phyloP scores from a whole-genome alignment of 768 basidiomycete genomes.

The Rhizopogon roseolus region DNA sequence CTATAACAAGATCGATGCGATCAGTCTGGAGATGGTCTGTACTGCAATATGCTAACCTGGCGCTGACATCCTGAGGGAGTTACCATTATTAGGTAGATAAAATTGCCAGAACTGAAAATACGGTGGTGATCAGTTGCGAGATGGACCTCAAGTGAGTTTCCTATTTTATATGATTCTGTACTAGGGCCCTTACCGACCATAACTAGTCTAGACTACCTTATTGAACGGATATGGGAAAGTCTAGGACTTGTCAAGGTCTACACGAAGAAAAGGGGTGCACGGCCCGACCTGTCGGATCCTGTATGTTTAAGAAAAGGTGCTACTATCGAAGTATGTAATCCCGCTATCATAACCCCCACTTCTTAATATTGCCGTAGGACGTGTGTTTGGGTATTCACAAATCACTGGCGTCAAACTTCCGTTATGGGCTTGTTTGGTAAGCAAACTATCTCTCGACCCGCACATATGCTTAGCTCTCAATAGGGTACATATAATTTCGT shows the following conservation, averaged over 20 bases:
- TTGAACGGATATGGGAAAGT: slow-evolving; percentile 76
- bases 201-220: slow-evolving; percentile 62
- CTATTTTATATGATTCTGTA: background rate
- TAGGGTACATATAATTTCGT: slow-evolving; percentile 4
- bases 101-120: slow-evolving; percentile 73
- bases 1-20: slow-evolving; percentile 94
- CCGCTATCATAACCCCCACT: background rate
- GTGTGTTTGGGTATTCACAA: slow-evolving; percentile 94
- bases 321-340: slow-evolving; percentile 69
- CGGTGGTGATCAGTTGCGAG: slow-evolving; percentile 96
- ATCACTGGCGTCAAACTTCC: slow-evolving; percentile 85
- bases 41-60: background rate
- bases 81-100: slow-evolving; percentile 51
- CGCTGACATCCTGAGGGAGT: background rate
- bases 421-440: slow-evolving; percentile 91
- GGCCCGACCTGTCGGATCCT: slow-evolving; percentile 89
- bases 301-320: slow-evolving; percentile 88
- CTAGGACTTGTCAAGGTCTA: slow-evolving; percentile 87
- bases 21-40: slow-evolving; percentile 63
- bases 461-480: background rate
- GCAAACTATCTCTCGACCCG: slow-evolving; percentile 16
- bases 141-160: slow-evolving; percentile 76
- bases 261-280: slow-evolving; percentile 95
- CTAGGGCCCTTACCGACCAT: slow-evolving; percentile 1
- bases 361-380: slow-evolving; percentile 36